Percentiles rank a stretch among this genome's conserved stretches.
Evolutionary conservation across 352 stramenopile genomes (phyloP).

Genomic region (Globisporangium abappressorium): DNA sequence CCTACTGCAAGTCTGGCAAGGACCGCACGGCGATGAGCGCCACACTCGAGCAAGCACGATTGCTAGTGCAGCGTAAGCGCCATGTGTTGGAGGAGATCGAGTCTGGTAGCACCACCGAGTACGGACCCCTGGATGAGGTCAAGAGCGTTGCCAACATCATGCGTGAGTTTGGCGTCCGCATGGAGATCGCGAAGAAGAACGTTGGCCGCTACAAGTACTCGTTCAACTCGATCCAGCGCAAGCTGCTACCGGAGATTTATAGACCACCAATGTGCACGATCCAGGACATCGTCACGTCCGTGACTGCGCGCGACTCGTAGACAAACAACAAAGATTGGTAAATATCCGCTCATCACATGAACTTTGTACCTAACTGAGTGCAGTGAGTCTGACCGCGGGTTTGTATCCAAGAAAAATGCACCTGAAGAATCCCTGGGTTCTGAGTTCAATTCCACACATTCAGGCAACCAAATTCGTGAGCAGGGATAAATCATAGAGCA

Average conservation of each 20-base stretch:
- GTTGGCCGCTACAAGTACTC: conserved; percentile 95
- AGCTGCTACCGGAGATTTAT: conserved; percentile 94
- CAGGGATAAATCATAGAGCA: not conserved
- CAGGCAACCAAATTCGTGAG: not conserved
- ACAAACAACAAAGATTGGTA: not conserved
- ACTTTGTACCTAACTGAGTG: not conserved
- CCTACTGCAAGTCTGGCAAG: conserved; percentile 98
- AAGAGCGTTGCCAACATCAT: conserved; percentile 85
- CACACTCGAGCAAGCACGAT: conserved; percentile 92
- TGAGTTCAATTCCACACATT: not conserved
- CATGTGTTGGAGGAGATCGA: conserved; percentile 78
- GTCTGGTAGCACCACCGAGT: conserved; percentile 35
- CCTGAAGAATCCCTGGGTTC: not conserved
- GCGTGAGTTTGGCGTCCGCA: conserved; percentile 90
- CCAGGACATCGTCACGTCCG: conserved; percentile 90
- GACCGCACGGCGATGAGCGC: conserved; percentile 97
- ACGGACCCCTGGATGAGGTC: conserved; percentile 67
- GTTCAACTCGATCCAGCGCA: conserved; percentile 96
- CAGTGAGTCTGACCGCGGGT: not conserved
- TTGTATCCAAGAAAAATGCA: not conserved
- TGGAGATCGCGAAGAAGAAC: conserved; percentile 97
- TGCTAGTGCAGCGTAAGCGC: conserved; percentile 80
- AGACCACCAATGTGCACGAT: conserved; percentile 87
- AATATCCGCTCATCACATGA: not conserved
- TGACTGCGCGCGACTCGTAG: conserved; percentile 86